Evolutionary conservation across 108 stramenopile genomes (phyloP).

Genomic region (Cyclotella choctawhatcheeana): DNA sequence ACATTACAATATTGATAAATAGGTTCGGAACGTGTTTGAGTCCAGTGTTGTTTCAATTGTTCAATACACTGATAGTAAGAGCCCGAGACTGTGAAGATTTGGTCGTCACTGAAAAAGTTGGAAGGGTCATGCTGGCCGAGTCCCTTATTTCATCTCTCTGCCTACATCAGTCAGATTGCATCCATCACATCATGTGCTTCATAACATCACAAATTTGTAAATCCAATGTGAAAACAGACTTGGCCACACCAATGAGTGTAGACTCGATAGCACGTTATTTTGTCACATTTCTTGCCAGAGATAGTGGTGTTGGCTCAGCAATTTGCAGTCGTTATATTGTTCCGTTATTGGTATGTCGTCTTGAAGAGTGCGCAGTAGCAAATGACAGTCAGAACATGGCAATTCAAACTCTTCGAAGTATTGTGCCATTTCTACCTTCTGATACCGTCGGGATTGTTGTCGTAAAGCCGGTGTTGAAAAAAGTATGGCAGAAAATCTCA

Average conservation of each 20-base stretch:
- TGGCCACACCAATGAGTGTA: background rate
- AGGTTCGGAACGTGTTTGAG: slow-evolving; percentile 8
- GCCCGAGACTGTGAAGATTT: too few species aligned
- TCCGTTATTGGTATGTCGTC: slow-evolving; percentile 2
- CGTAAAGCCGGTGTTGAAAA: slow-evolving; percentile 22
- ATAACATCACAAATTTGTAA: slow-evolving; percentile 15
- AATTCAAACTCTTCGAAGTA: slow-evolving; percentile 16
- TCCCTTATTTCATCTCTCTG: slow-evolving; percentile 13
- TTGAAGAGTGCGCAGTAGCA: slow-evolving; percentile 21
- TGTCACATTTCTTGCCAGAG: slow-evolving; percentile 18
- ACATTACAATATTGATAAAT: slow-evolving; percentile 4
- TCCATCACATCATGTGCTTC: slow-evolving; percentile 13
- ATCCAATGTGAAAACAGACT: background rate
- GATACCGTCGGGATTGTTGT: slow-evolving; percentile 28
- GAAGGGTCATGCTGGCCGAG: slow-evolving; percentile 14
- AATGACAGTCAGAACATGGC: background rate
- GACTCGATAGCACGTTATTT: slow-evolving; percentile 16
- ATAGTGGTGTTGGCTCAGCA: slow-evolving; percentile 18
- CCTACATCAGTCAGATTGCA: slow-evolving; percentile 8
- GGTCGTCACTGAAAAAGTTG: slow-evolving; percentile 15
- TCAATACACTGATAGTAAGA: too few species aligned
- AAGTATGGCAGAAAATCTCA: slow-evolving; percentile 9
- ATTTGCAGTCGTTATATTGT: slow-evolving; percentile 32
- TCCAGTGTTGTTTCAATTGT: background rate
- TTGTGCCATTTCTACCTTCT: slow-evolving; percentile 27